Evolutionary conservation across 352 stramenopile species (phyloP).

Genomic region (Phytophthora hybrid): DNA sequence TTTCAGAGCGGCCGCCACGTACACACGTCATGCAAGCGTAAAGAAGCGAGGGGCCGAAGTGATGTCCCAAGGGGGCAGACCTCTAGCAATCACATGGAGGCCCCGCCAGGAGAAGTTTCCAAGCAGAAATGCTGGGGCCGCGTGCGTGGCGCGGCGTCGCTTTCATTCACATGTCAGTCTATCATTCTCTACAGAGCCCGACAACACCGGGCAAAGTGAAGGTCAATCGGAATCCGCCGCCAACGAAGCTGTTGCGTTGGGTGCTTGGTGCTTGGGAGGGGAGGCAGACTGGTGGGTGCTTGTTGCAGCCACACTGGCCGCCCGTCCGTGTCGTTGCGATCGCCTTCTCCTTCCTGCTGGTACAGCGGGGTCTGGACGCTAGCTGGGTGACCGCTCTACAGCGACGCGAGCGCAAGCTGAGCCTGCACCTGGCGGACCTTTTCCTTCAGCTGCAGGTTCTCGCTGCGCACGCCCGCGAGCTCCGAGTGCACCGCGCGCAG

Average conservation of each 20-base stretch:
- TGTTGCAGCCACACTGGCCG: constrained; percentile 26
- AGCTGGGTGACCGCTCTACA: constrained; percentile 38
- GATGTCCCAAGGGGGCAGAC: constrained; percentile 1
- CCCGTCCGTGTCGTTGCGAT: constrained; percentile 38
- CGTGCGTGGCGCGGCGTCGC: background rate
- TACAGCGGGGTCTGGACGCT: constrained; percentile 15
- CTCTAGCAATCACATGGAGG: constrained; percentile 14
- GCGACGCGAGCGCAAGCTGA: constrained; percentile 57
- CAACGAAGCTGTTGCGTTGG: too few relatives aligned
- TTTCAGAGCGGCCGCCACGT: constrained; percentile 3
- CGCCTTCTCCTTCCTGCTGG: constrained; percentile 10
- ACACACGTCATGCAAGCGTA: background rate
- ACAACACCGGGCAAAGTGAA: background rate
- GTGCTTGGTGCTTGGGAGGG: constrained; percentile 18
- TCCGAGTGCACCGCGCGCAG: constrained; percentile 59
- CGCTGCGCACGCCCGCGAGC: constrained; percentile 54
- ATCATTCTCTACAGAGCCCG: constrained; percentile 32
- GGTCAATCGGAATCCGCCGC: constrained; percentile 24
- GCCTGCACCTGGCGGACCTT: constrained; percentile 74
- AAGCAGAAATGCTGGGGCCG: constrained; percentile 1
- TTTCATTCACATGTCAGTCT: constrained; percentile 18
- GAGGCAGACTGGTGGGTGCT: constrained; percentile 21
- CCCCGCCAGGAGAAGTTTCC: constrained; percentile 21
- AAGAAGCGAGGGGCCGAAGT: constrained; percentile 2
- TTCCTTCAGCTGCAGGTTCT: constrained; percentile 69